Base-by-base conservation (phyloP, 2,329 filamentous ascomycete genomes). In the Pseudopithomyces chartarum region DNA sequence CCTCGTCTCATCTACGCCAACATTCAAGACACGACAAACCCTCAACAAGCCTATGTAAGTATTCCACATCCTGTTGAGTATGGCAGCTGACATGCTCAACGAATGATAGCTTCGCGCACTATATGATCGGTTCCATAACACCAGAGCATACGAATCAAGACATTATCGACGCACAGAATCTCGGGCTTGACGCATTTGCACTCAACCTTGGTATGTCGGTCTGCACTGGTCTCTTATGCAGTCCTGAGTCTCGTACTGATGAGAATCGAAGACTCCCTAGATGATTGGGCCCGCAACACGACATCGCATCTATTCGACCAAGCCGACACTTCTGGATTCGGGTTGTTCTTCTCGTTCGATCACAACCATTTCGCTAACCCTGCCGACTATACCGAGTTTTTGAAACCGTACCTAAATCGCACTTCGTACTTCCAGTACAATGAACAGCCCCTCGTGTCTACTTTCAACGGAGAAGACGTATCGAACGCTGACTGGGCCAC, bases 261-360 rank as follows among this genome's bases (percentile, higher is more conserved):
- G 6, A 62, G 52, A 56, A 19, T n/a, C 58, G 55, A 2, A 58
- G 56, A 59, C 20, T 22, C 33, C 5, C 62, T 68, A 19, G 56
- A 33, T 1, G 36, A 33, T 19, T 76, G 71, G 68, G 66, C 70
- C 0, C 66, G 61, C 2, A 53, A 61, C 32, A 68, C 73, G 5
- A 63, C 74, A 2, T 52, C 59, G 4, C 59, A 55, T 20, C 60
- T 76, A n/a, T 76, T 77, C 59, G 58, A 66, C 11, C 66, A 70
- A 22, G 66, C 71, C n/a, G 62, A 66, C 1, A 56, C 63, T 1
- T 59, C 65, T 10, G 65, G 60, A 36, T 76, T 77, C 56, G 62
- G 65, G 7, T 66, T 77, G 22, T 76, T 75, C 62, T 76, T 77
- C 57, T 73, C 69, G n/a, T 76, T 76, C 48, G 73, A 76, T 49